Percentiles rank a stretch among this genome's conserved stretches.
Conservation (phyloP, 495 filamentous ascomycete genomes). For the Pseudomonodictys pantanalensis region DNA sequence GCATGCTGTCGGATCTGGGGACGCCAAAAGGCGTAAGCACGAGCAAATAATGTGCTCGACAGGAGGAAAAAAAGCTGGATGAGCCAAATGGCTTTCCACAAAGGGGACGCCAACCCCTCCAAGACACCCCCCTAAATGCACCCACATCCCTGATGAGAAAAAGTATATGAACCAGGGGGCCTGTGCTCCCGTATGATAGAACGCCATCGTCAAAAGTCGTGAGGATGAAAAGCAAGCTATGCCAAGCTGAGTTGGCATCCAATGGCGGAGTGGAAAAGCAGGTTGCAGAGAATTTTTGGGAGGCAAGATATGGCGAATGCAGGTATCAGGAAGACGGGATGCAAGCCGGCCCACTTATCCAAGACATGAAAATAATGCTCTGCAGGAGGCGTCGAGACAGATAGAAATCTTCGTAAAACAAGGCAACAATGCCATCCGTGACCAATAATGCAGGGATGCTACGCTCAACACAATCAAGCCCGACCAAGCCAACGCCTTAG, state of each 20-base stretch:
- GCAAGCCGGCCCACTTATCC: not conserved
- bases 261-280: conserved; percentile 1
- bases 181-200: conserved; percentile 6
- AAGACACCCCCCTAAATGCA: conserved; percentile 28
- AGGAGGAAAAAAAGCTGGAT: conserved; percentile 2
- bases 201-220: conserved; percentile 31
- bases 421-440: conserved; percentile 1
- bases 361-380: conserved; percentile 1
- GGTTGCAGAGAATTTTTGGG: conserved; percentile 9
- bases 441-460: conserved; percentile 28
- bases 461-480: conserved; percentile 21
- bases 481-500: conserved; percentile 25
- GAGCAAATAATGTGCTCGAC: not conserved
- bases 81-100: not conserved
- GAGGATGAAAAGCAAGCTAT: conserved; percentile 15
- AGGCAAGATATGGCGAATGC: conserved; percentile 5
- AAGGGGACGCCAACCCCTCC: not conserved
- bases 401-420: not conserved
- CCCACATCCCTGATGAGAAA: conserved; percentile 5
- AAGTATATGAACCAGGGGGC: not conserved
- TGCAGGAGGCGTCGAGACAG: conserved; percentile 5
- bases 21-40: not conserved
- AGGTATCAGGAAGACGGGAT: conserved; percentile 3
- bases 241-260: conserved; percentile 11
- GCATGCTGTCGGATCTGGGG: not conserved